These are phyloP conservation scores for Candida frijolesensis DNA, from an alignment of 1,139 yeast species.

Conservation along the genomic window DNA sequence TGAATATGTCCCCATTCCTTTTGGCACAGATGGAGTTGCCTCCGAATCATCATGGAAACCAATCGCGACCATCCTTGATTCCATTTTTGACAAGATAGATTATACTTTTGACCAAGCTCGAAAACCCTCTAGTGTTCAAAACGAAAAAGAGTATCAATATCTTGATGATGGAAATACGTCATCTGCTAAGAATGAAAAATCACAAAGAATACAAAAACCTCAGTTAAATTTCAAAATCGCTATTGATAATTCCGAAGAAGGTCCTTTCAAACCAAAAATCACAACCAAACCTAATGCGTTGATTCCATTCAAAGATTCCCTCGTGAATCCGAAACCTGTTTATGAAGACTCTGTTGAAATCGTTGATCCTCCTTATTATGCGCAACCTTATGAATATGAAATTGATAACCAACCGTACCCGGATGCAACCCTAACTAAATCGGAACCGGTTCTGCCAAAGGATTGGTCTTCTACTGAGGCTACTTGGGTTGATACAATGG, in stretches of 20 bases:
- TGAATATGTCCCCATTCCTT: conserved; percentile 24
- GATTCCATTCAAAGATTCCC: conserved; percentile 51
- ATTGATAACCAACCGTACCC: conserved; percentile 76
- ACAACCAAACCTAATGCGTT: conserved; percentile 71
- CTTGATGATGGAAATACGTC: conserved; percentile 17
- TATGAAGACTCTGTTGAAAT: conserved; percentile 38
- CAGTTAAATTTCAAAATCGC: conserved; percentile 60
- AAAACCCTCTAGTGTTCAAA: conserved; percentile 6
- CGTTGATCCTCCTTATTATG: conserved; percentile 59
- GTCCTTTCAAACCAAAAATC: conserved; percentile 79
- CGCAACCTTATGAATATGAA: conserved; percentile 83
- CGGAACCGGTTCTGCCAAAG: conserved; percentile 55
- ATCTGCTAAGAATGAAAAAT: conserved; percentile 20
- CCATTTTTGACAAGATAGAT: conserved; percentile 71
- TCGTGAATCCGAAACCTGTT: conserved; percentile 31
- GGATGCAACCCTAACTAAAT: conserved; percentile 44
- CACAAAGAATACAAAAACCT: conserved; percentile 63
- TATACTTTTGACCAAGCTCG: conserved; percentile 52
- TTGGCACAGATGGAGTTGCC: conserved; percentile 39
- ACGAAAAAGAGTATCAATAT: conserved; percentile 12
- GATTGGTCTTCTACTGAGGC: conserved; percentile 71
- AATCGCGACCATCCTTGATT: conserved; percentile 65
- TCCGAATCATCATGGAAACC: conserved; percentile 57
- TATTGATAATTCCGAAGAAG: conserved; percentile 67
- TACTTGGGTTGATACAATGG: conserved; percentile 69